Evolutionary conservation across 2,329 filamentous ascomycete species (phyloP).

Genomic region (Pseudopithomyces maydicus): DNA sequence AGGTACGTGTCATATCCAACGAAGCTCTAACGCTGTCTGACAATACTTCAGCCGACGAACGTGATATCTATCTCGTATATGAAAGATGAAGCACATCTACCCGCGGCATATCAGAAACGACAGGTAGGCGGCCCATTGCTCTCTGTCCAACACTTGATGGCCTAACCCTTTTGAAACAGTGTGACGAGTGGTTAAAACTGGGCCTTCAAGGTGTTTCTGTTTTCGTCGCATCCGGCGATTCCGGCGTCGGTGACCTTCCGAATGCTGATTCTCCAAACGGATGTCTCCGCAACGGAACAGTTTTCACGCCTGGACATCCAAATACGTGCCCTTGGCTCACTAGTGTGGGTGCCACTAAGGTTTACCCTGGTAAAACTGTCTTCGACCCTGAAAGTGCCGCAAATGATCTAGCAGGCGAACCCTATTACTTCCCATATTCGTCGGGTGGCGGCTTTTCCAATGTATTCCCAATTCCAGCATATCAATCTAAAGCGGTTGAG

Average conservation of each 20-base stretch:
- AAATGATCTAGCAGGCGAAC: background rate
- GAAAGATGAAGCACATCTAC: slow-evolving; percentile 59
- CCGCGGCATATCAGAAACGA: slow-evolving; percentile 58
- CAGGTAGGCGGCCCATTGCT: slow-evolving; percentile 23
- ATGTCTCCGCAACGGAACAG: slow-evolving; percentile 34
- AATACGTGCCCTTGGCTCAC: slow-evolving; percentile 60
- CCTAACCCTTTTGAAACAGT: slow-evolving; percentile 17
- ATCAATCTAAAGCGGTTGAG: slow-evolving; percentile 49
- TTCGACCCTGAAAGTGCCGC: slow-evolving; percentile 30
- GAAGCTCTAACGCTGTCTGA: background rate
- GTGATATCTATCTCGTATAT: slow-evolving; percentile 64
- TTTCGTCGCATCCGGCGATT: slow-evolving; percentile 54
- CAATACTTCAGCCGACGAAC: slow-evolving; percentile 52
- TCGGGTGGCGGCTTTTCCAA: slow-evolving; percentile 52
- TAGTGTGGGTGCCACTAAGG: slow-evolving; percentile 61
- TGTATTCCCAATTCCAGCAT: slow-evolving; percentile 51
- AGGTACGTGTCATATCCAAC: slow-evolving; percentile 16
- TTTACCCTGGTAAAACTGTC: background rate
- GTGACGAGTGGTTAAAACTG: slow-evolving; percentile 54
- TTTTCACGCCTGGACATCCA: slow-evolving; percentile 51
- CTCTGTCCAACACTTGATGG: background rate
- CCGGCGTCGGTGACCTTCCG: slow-evolving; percentile 46
- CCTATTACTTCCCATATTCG: background rate
- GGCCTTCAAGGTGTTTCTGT: slow-evolving; percentile 56
- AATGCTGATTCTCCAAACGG: slow-evolving; percentile 20